Evolutionary conservation across 2,329 filamentous ascomycete species (phyloP).

Genomic region (Lasiodiplodia sp.): DNA sequence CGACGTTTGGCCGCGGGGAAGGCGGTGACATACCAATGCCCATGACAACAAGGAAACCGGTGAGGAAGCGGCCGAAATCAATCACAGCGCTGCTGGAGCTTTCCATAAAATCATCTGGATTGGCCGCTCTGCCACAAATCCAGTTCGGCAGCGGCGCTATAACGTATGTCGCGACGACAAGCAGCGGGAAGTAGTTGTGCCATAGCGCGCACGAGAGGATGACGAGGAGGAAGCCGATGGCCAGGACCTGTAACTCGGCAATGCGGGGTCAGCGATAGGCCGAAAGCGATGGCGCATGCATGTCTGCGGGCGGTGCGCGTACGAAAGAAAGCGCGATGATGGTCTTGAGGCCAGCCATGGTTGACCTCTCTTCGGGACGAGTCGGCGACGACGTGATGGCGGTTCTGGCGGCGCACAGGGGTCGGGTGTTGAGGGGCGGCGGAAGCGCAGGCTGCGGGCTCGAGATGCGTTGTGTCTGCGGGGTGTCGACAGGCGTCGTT

Average conservation of each 20-base stretch:
- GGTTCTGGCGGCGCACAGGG: not conserved
- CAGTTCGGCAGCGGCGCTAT: slow-evolving; percentile 95
- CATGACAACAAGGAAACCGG: slow-evolving; percentile 96
- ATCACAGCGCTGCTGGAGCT: slow-evolving; percentile 81
- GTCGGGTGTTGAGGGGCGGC: not conserved
- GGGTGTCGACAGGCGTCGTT: slow-evolving; percentile 8
- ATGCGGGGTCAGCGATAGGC: slow-evolving; percentile 5
- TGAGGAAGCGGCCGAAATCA: slow-evolving; percentile 92
- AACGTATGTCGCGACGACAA: slow-evolving; percentile 95
- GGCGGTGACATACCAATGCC: slow-evolving; percentile 75
- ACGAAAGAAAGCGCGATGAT: slow-evolving; percentile 99
- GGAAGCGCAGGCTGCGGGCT: not conserved
- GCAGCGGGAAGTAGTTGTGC: slow-evolving; percentile 91
- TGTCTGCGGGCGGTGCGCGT: slow-evolving; percentile 43
- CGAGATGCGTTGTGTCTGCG: slow-evolving; percentile 15
- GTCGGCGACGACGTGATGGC: slow-evolving; percentile 19
- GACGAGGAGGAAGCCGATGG: slow-evolving; percentile 97
- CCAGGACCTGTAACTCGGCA: slow-evolving; percentile 72
- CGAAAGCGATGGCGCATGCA: not conserved
- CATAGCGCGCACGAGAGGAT: slow-evolving; percentile 97
- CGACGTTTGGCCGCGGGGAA: slow-evolving; percentile 1
- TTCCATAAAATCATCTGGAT: slow-evolving; percentile 95
- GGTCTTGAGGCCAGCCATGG: slow-evolving; percentile 91
- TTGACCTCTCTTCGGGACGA: slow-evolving; percentile 40
- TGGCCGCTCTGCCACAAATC: slow-evolving; percentile 87